These are phyloP conservation scores for Cutaneotrichosporon sp. DNA, from an alignment of 1,284 basidiomycete genomes.

Conservation along the genomic window DNA sequence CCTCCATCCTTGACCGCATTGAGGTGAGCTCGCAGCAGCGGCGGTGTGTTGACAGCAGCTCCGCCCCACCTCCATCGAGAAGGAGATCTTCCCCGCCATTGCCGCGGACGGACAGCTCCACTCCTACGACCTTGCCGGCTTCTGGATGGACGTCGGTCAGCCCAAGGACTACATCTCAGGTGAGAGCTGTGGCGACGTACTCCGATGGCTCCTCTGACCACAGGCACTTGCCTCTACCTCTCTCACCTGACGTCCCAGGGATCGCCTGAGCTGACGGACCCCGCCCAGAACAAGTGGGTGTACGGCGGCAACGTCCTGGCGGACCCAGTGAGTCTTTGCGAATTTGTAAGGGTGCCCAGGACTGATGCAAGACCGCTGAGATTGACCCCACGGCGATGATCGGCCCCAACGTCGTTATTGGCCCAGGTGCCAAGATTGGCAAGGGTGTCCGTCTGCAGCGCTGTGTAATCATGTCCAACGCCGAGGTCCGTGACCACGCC, in stretches of 20 bases:
- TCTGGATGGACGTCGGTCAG: conserved; percentile 57
- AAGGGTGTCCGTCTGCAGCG: conserved; percentile 54
- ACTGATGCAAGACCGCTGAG: conserved; percentile 47
- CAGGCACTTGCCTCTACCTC: conserved; percentile 54
- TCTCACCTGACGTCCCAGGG: conserved; percentile 51
- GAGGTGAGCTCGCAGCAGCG: conserved; percentile 40
- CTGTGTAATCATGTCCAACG: conserved; percentile 53
- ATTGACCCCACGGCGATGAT: conserved; percentile 53
- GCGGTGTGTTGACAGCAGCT: conserved; percentile 32
- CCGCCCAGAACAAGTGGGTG: conserved; percentile 51
- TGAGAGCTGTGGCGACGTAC: conserved; percentile 13
- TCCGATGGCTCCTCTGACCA: background rate
- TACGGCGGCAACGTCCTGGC: conserved; percentile 53
- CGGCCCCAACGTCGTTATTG: conserved; percentile 55
- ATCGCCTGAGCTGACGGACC: conserved; percentile 50
- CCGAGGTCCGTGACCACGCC: conserved; percentile 52
- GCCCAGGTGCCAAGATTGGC: conserved; percentile 53
- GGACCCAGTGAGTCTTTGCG: conserved; percentile 47
- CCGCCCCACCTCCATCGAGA: conserved; percentile 55
- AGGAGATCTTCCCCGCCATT: conserved; percentile 54
- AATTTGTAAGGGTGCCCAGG: no score
- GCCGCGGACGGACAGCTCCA: conserved; percentile 53
- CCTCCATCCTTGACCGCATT: conserved; percentile 52
- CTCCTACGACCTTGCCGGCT: conserved; percentile 53
- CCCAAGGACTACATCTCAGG: conserved; percentile 53